Base-by-base conservation (phyloP, 441 rosid genomes). In the Eutrema salsugineum region DNA sequence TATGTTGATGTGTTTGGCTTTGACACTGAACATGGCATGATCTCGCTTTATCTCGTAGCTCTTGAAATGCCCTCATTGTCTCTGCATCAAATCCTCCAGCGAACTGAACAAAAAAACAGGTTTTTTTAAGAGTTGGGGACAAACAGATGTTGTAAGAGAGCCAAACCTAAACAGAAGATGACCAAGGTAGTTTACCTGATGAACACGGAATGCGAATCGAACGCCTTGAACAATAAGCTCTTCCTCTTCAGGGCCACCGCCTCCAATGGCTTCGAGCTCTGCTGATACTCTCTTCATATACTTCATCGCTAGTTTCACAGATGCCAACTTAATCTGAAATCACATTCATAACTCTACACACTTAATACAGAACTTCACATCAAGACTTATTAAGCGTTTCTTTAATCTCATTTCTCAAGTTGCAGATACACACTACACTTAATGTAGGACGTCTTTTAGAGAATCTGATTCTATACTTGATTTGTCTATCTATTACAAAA, bases 1-100 rank as follows among this genome's bases (percentile, higher is more conserved):
- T 90, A 73, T 80, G 93, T 38, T 84, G 85, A 46, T 87, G 84
- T 36, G 80, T 71, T 80, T 87, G 95, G 84, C 75, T 87, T 76
- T 88, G 96, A 70, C 83, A 84, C 56, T 88, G 94, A 36, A 80
- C 70, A 56, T 85, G 90, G 69, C 99, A 90, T 12, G 86, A 84
- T 72, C 91, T 81, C 3, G 93, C 98, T 76, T 91, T 92, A 61
- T 91, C 98, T 77, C 98, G 87, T 76, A 94, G 79, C 80, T 94
- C 98, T 73, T 91, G 85, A 70, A 95, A 95, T 16, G 97, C 99
- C 75, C 81, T 88, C 98, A 95, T 95, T 7, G 97, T 95, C 70
- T 91, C 99, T 39, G 73, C 91, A 16, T 92, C 97, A 51, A 95
- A 95, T 46, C 99, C 99, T 69, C 99, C 99, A 0, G 98, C 99